Conservation (phyloP, 331 rosid species). For the Pyrus hybrid region DNA sequence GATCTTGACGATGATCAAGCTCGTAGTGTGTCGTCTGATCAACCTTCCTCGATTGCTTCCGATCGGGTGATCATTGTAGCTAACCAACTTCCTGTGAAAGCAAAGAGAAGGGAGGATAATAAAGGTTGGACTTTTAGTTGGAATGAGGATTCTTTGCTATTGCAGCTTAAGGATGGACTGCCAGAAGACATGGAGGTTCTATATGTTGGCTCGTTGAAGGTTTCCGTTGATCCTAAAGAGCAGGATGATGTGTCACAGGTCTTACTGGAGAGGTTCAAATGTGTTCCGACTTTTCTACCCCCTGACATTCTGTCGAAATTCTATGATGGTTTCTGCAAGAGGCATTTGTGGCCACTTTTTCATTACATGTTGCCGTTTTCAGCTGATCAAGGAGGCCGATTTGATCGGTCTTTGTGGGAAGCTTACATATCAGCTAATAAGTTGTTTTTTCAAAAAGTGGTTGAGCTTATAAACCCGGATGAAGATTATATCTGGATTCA, state of each 20-base stretch:
- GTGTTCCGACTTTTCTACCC: constrained; percentile 75
- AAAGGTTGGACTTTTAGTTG: constrained; percentile 78
- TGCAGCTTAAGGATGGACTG: constrained; percentile 78
- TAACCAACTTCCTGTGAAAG: constrained; percentile 81
- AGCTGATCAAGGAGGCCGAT: constrained; percentile 50
- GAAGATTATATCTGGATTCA: constrained; percentile 91
- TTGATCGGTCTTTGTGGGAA: constrained; percentile 79
- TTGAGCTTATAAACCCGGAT: constrained; percentile 82
- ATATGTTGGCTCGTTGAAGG: constrained; percentile 64
- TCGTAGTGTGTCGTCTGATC: constrained; percentile 65
- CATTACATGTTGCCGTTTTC: constrained; percentile 75
- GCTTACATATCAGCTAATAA: constrained; percentile 82
- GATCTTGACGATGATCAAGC: constrained; percentile 79
- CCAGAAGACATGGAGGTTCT: constrained; percentile 77
- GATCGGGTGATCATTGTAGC: constrained; percentile 84
- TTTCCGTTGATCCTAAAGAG: constrained; percentile 45
- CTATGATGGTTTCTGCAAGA: constrained; percentile 76
- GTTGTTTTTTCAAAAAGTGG: constrained; percentile 63
- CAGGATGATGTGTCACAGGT: constrained; percentile 73
- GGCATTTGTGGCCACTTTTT: constrained; percentile 73
- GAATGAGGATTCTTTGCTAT: constrained; percentile 76
- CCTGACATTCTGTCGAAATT: constrained; percentile 49
- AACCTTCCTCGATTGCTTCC: constrained; percentile 45
- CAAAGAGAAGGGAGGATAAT: constrained; percentile 49
- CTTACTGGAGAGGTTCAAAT: constrained; percentile 58